Conservation (phyloP, 2,329 filamentous ascomycete genomes). For the Leptographium wingfieldii region DNA sequence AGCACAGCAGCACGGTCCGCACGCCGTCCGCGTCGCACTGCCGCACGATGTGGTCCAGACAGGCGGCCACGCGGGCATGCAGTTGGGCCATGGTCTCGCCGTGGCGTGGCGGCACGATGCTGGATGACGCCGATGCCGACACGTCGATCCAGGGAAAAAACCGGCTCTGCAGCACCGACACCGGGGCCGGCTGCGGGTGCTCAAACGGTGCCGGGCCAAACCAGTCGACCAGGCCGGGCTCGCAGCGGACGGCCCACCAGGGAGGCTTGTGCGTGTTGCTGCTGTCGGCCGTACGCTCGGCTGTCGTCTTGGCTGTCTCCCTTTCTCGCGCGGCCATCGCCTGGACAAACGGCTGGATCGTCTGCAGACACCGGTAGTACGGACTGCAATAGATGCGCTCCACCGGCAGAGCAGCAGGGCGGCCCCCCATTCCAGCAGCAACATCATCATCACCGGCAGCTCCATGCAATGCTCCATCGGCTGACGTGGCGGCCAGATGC, state of each 20-base stretch:
- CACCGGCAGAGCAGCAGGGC: conserved; percentile 49
- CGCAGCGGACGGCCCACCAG: conserved; percentile 34
- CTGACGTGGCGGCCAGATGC: conserved; percentile 36
- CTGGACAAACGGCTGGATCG: conserved; percentile 55
- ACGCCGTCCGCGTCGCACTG: conserved; percentile 59
- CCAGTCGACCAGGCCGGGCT: conserved; percentile 66
- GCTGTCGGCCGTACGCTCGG: neutral
- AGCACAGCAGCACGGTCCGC: conserved; percentile 65
- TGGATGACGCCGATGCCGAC: conserved; percentile 22
- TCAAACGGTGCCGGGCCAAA: conserved; percentile 77
- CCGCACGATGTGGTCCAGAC: conserved; percentile 56
- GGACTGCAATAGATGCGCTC: conserved; percentile 72
- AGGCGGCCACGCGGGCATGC: conserved; percentile 64
- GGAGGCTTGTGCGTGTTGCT: neutral
- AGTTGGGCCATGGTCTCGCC: conserved; percentile 73
- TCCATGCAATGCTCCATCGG: neutral
- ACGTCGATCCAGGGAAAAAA: conserved; percentile 50
- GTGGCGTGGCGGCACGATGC: conserved; percentile 54
- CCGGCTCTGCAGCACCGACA: conserved; percentile 47
- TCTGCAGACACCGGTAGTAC: conserved; percentile 81
- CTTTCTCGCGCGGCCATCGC: neutral
- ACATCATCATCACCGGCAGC: neutral
- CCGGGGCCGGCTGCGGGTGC: conserved; percentile 65
- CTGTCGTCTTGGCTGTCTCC: neutral
- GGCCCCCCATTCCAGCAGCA: neutral